These are phyloP conservation scores for Trypethelium eluteriae DNA, from an alignment of 495 filamentous ascomycete genomes.

Conservation along the genomic window DNA sequence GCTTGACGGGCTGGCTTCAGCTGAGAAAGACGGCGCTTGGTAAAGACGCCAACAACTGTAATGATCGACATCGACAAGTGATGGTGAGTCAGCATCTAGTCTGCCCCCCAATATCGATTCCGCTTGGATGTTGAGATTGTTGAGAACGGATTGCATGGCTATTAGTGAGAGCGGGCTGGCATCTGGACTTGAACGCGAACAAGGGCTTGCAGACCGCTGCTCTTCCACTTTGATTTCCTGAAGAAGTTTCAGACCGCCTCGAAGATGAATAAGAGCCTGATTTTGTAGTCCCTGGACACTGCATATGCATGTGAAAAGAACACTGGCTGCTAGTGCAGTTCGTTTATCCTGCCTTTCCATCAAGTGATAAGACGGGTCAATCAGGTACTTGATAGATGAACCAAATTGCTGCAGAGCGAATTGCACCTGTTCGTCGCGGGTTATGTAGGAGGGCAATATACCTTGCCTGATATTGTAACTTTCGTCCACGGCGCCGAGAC, in stretches of 20 bases:
- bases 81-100: not conserved
- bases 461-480: not conserved
- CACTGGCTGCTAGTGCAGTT: not conserved
- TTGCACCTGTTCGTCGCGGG: not conserved
- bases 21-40: not conserved
- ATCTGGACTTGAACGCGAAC: not conserved
- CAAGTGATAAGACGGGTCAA: not conserved
- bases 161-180: not conserved
- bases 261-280: not conserved
- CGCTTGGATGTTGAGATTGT: not conserved
- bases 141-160: not conserved
- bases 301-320: slow-evolving; percentile 7
- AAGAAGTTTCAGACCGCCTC: not conserved
- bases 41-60: not conserved
- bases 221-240: not conserved
- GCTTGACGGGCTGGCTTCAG: not conserved
- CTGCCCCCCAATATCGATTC: not conserved
- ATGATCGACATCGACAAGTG: not conserved
- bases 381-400: not conserved
- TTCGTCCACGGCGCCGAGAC: slow-evolving; percentile 7
- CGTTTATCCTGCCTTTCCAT: not conserved
- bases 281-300: not conserved
- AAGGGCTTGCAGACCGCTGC: not conserved
- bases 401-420: not conserved
- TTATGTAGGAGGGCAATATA: not conserved